Evolutionary conservation across 148 eudicot species (phyloP), one percentile per base, ranked within the genome.

Genomic region (Rhododendron williamsianum): DNA sequence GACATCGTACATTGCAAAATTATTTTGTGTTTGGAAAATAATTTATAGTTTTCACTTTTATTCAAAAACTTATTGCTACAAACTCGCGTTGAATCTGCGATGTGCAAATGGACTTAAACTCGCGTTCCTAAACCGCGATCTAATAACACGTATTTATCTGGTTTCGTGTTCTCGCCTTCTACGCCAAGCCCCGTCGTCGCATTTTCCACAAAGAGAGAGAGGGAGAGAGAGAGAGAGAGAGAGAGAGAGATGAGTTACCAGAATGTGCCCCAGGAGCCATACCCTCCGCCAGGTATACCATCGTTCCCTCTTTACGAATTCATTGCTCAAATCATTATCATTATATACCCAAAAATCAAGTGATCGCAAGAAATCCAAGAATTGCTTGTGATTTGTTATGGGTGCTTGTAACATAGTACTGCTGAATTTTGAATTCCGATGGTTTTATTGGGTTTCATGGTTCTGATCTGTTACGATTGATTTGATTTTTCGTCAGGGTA

Each of bases 401-500:
- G 33, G 33, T 25, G 35, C 30, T 67, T 69, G 0, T 69, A 4
- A 27, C 15, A 27, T 27, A 0, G 45, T 52, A 12, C 6, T 58
- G 18, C 65, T 51, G 86, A 18, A 35, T 35, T 16, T 36, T 33
- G 23, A 36, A 46, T 48, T 46, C 19, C 15, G 81, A 51, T 23
- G 27, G 25, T 9, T 30, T 16, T 83, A 73, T 83, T 6, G 16
- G 15, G 80, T 76, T 76, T 76, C 2, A 38, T 21, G 4, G 51
- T 43, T 85, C 81, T 78, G 58, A 78, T 78, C 25, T n/a, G 36
- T n/a, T 76, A 36, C 18, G n/a, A 9, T 9, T 38, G 13, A 23
- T 36, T 49, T 80, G 58, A 27, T 12, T 49, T 19, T 16, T 18
- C 9, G 58, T 30, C 46, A 88, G 91, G 91, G 86, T 88, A 88